These are phyloP conservation scores for Kondoa malvinella DNA, from an alignment of 768 basidiomycete species.

Conservation along the genomic window DNA sequence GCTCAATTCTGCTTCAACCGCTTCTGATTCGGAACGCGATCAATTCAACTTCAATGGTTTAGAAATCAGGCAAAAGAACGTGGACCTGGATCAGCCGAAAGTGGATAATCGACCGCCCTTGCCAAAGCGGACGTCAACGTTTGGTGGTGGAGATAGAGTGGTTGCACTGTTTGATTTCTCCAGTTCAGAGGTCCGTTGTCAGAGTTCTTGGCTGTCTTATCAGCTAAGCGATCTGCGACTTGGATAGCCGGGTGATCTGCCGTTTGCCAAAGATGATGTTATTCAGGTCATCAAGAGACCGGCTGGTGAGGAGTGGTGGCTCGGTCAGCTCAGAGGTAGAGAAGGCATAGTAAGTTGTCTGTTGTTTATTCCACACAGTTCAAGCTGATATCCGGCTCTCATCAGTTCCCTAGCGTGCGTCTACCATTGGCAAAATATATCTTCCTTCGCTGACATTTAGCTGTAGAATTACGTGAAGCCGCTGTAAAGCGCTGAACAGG, in stretches of 20 bases:
- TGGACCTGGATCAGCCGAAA: background rate
- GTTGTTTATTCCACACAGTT: background rate
- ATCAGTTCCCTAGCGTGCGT: background rate
- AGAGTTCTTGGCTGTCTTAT: background rate
- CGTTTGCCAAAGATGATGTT: constrained; percentile 20
- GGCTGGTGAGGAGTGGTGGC: constrained; percentile 22
- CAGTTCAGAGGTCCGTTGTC: constrained; percentile 20
- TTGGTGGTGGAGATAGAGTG: constrained; percentile 1
- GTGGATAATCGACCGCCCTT: background rate
- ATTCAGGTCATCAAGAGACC: constrained; percentile 10
- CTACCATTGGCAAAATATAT: background rate
- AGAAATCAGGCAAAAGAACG: background rate
- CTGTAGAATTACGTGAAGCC: background rate
- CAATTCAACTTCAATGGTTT: background rate
- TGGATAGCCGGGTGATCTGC: constrained; percentile 21
- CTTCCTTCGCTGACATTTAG: background rate
- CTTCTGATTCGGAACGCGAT: background rate
- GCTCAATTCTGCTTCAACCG: background rate
- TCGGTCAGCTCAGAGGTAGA: constrained; percentile 8
- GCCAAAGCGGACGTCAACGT: background rate
- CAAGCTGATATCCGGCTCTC: background rate
- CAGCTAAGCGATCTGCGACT: too few species aligned
- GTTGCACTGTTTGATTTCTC: constrained; percentile 20
- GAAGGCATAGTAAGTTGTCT: constrained; percentile 10
- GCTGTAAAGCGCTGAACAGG: background rate